Percentiles rank a stretch among this genome's conserved stretches.
Evolutionary conservation across 805 yeast genomes (phyloP).

Genomic region (Hanseniaspora singularis): DNA sequence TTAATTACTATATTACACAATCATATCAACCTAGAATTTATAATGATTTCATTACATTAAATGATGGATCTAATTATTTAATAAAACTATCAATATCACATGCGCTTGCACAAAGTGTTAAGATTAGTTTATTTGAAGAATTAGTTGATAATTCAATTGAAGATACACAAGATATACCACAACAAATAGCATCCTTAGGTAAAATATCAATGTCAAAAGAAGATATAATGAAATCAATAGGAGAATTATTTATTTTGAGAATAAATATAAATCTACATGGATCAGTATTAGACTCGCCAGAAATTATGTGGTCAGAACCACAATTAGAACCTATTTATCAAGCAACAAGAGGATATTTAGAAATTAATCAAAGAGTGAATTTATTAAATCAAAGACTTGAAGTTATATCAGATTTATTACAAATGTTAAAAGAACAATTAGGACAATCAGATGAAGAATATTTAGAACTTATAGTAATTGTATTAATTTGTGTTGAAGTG

Average conservation of each 20-base stretch:
- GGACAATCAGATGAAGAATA: constrained; percentile 93
- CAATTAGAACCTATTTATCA: constrained; percentile 95
- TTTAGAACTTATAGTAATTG: constrained; percentile 79
- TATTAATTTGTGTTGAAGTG: constrained; percentile 84
- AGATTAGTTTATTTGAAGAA: constrained; percentile 90
- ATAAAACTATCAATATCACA: constrained; percentile 84
- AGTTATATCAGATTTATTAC: constrained; percentile 82
- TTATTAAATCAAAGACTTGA: constrained; percentile 83
- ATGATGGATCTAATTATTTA: constrained; percentile 86
- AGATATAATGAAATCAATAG: constrained; percentile 94
- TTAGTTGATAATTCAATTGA: constrained; percentile 93
- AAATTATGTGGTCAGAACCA: constrained; percentile 98
- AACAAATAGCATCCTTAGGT: constrained; percentile 87
- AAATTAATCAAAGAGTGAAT: constrained; percentile 86
- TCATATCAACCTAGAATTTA: constrained; percentile 91
- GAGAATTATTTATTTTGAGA: constrained; percentile 81
- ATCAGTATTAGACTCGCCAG: constrained; percentile 88
- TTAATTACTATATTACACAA: constrained; percentile 86
- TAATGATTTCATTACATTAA: constrained; percentile 84
- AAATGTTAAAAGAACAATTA: constrained; percentile 92
- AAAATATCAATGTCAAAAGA: constrained; percentile 88
- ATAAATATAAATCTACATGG: constrained; percentile 76
- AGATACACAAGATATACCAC: constrained; percentile 94
- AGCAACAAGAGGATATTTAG: constrained; percentile 90
- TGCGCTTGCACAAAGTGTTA: constrained; percentile 90